phyloP scores from a whole-genome alignment of 352 stramenopile genomes.

The Pythium phragmitis region DNA sequence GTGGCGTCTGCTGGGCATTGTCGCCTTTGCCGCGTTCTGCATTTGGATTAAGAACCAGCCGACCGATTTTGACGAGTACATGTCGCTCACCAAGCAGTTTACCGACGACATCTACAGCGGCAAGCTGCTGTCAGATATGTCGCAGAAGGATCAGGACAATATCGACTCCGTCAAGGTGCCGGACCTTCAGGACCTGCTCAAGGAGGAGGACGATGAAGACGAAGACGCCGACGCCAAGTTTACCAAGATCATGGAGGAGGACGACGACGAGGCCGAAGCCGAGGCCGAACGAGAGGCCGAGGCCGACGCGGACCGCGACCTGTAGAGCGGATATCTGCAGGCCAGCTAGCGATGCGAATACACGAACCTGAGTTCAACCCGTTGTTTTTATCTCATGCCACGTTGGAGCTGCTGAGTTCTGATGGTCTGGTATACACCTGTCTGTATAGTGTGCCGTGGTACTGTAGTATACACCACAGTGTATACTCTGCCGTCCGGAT shows the following conservation, averaged over 20 bases:
- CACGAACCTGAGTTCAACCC: background rate
- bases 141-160: conserved; percentile 97
- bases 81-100: conserved; percentile 98
- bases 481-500: background rate
- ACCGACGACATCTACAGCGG: conserved; percentile 99
- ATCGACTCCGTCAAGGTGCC: conserved; percentile 95
- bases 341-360: conserved; percentile 3
- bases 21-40: conserved; percentile 95
- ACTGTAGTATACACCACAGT: background rate
- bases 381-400: background rate
- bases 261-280: conserved; percentile 54
- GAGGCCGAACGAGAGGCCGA: conserved; percentile 65
- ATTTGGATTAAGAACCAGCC: conserved; percentile 98
- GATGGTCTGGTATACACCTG: background rate
- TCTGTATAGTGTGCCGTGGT: background rate
- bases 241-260: conserved; percentile 78
- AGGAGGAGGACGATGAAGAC: conserved; percentile 80
- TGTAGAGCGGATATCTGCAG: conserved; percentile 38
- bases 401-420: conserved; percentile 5
- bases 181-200: conserved; percentile 82
- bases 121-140: conserved; percentile 98
- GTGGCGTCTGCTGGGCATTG: conserved; percentile 92
- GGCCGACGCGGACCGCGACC: conserved; percentile 55
- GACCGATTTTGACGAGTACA: conserved; percentile 99
- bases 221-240: conserved; percentile 66